Evolutionary conservation across 257 asterid genomes (phyloP).

Genomic region (Vinca minor): DNA sequence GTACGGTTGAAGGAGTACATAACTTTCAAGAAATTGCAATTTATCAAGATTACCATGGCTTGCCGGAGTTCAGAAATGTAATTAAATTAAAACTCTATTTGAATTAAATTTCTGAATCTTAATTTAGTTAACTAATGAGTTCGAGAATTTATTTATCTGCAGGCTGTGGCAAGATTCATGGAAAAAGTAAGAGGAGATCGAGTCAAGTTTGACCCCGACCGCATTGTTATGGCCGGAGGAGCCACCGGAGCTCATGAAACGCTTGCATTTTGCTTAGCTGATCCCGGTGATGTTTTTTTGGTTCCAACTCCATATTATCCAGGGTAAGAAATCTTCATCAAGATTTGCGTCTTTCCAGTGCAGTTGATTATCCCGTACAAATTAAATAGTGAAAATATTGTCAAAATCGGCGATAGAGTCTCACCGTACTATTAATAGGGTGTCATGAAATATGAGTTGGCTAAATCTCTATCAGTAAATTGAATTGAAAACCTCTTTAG

Average conservation of each 20-base stretch:
- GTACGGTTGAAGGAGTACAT: conserved; percentile 21
- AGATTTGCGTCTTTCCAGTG: no score
- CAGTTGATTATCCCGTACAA: no score
- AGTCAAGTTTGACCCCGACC: conserved; percentile 58
- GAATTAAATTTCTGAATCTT: background rate
- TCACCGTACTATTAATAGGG: no score
- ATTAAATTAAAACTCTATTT: background rate
- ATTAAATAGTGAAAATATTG: no score
- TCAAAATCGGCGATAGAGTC: no score
- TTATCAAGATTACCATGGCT: conserved; percentile 43
- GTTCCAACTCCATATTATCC: conserved; percentile 91
- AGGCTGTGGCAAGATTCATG: conserved; percentile 88
- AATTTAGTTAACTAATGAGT: background rate
- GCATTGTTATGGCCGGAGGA: conserved; percentile 80
- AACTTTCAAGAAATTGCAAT: conserved; percentile 26
- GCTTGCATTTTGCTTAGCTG: conserved; percentile 75
- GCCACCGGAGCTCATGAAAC: conserved; percentile 85
- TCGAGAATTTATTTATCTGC: conserved; percentile 1
- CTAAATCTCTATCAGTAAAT: no score
- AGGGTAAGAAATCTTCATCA: conserved; percentile 54
- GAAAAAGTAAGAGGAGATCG: conserved; percentile 64
- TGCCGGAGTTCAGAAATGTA: conserved; percentile 73
- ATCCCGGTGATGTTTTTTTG: conserved; percentile 70
- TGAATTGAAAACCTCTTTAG: no score
- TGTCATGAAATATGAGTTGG: no score